Percentiles rank a stretch among this genome's conserved stretches.
Conservation (phyloP, 2,329 filamentous ascomycete species). For the Calonectria pseudoreteaudii region DNA sequence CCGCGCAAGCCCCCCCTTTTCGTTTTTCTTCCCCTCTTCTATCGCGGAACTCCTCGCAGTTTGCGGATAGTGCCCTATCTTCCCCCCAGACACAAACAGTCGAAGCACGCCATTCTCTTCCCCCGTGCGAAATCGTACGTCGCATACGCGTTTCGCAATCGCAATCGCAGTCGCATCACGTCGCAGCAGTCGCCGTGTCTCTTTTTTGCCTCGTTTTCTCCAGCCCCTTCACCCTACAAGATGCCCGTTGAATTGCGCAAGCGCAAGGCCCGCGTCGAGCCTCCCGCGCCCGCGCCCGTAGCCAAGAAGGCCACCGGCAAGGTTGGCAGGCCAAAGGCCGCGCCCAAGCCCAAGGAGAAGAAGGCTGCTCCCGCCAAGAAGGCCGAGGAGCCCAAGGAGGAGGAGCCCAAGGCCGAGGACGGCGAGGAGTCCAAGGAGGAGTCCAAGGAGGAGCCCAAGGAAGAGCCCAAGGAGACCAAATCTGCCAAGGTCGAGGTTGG, state of each 20-base stretch:
- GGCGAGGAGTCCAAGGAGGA: conserved; percentile 26
- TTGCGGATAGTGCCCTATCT: conserved; percentile 18
- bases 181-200: conserved; percentile 16
- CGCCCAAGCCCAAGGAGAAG: conserved; percentile 36
- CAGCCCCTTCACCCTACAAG: conserved; percentile 16
- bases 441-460: conserved; percentile 34
- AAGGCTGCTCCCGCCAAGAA: conserved; percentile 49
- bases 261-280: conserved; percentile 66
- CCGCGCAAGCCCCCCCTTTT: conserved; percentile 15
- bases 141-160: conserved; percentile 35
- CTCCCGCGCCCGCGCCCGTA: conserved; percentile 58
- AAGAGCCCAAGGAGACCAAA: conserved; percentile 28
- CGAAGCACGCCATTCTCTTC: conserved; percentile 3
- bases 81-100: neutral
- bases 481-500: conserved; percentile 62
- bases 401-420: conserved; percentile 35
- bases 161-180: conserved; percentile 27
- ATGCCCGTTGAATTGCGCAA: conserved; percentile 72
- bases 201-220: conserved; percentile 9
- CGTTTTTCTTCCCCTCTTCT: conserved; percentile 8
- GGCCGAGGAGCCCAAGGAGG: conserved; percentile 40
- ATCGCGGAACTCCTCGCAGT: conserved; percentile 15
- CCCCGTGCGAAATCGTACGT: conserved; percentile 13
- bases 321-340: conserved; percentile 49
- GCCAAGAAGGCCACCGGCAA: conserved; percentile 51